Percentiles rank a stretch among this genome's conserved stretches.
phyloP scores from a whole-genome alignment of 2,329 filamentous ascomycete species.

The Fonsecaea erecta region DNA sequence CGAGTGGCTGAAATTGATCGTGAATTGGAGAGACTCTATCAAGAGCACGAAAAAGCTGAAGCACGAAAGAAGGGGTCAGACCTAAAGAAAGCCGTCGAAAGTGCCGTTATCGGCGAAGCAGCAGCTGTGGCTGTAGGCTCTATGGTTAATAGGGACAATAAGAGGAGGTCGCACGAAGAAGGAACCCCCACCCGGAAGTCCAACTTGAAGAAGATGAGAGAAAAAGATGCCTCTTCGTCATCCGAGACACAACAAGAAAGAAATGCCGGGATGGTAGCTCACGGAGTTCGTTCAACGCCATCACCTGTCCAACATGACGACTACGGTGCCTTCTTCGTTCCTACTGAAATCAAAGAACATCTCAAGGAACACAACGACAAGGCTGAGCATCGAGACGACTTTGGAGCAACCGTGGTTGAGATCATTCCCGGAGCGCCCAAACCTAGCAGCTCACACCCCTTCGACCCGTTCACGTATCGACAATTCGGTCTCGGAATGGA shows the following conservation, averaged over 20 bases:
- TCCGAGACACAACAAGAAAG: constrained; percentile 34
- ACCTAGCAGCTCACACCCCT: constrained; percentile 22
- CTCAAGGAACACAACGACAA: constrained; percentile 44
- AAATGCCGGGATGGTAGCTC: constrained; percentile 41
- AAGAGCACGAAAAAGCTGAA: constrained; percentile 31
- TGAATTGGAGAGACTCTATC: constrained; percentile 35
- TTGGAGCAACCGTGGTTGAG: constrained; percentile 35
- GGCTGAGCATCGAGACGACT: constrained; percentile 32
- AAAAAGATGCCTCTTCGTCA: constrained; percentile 18
- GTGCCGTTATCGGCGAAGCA: constrained; percentile 51
- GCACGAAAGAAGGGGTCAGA: constrained; percentile 23
- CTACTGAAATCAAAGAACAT: constrained; percentile 47
- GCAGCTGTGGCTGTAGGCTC: constrained; percentile 44
- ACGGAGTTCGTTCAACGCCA: constrained; percentile 40
- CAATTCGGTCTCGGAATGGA: constrained; percentile 32
- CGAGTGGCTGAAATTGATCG: constrained; percentile 37
- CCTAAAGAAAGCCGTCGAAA: constrained; percentile 56
- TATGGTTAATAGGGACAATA: constrained; percentile 24
- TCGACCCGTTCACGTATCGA: constrained; percentile 35
- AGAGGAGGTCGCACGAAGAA: constrained; percentile 39
- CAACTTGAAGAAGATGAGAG: constrained; percentile 38
- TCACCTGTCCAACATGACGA: constrained; percentile 47
- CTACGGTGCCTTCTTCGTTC: constrained; percentile 50
- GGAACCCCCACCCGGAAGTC: constrained; percentile 37
- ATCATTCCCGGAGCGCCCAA: constrained; percentile 30